These are phyloP conservation scores for Pseudogymnoascus sp. DNA, from an alignment of 2,329 filamentous ascomycete genomes.

Conservation along the genomic window DNA sequence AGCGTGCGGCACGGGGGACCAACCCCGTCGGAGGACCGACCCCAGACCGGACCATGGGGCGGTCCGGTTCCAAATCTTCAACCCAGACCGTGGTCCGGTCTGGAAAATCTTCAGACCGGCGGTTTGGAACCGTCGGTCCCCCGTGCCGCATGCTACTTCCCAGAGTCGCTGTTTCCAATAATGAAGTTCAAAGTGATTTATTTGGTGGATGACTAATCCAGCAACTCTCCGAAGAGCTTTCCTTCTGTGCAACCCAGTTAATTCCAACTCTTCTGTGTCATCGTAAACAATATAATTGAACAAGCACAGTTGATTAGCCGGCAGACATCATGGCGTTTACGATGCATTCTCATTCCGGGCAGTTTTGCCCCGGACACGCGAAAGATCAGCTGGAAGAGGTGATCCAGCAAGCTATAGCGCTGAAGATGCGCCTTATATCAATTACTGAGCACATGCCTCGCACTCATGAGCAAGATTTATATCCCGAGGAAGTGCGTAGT, in stretches of 20 bases:
- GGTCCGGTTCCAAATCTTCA: no score
- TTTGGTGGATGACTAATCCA: background rate
- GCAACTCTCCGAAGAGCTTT: background rate
- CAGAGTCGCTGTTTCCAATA: background rate
- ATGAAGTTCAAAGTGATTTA: background rate
- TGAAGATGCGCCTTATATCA: slow-evolving; percentile 75
- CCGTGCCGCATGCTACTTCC: no score
- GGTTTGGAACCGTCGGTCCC: no score
- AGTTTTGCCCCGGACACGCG: slow-evolving; percentile 91
- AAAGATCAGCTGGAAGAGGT: slow-evolving; percentile 78
- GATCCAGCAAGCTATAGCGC: slow-evolving; percentile 66
- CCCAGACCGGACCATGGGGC: no score
- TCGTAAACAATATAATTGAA: background rate
- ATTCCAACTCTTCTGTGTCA: background rate
- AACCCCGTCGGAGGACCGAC: no score
- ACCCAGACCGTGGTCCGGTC: no score
- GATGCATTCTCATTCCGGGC: slow-evolving; percentile 95
- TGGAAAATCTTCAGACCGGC: no score
- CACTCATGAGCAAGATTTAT: slow-evolving; percentile 63
- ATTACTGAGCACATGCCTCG: slow-evolving; percentile 95
- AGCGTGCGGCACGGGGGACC: no score
- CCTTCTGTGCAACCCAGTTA: background rate
- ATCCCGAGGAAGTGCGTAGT: slow-evolving; percentile 71
- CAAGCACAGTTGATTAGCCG: background rate
- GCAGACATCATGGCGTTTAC: slow-evolving; percentile 72